phyloP scores from a whole-genome alignment of 495 filamentous ascomycete genomes.

The Cercophora scortea region DNA sequence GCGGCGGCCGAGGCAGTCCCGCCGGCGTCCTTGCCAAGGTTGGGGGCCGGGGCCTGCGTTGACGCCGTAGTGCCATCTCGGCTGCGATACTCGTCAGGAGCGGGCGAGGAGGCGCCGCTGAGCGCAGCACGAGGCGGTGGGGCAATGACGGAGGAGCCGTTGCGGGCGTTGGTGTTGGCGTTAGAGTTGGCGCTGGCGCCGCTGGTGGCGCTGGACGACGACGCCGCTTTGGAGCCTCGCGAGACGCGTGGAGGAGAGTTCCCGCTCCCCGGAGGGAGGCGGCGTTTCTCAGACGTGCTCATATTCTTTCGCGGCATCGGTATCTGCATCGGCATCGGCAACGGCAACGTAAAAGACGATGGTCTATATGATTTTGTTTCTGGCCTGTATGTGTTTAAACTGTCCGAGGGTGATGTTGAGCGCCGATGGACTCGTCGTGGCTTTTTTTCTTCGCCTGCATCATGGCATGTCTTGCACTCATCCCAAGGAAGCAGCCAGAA shows the following conservation, averaged over 20 bases:
- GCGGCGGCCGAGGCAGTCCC: conserved; percentile 6
- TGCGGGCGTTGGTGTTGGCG: background rate
- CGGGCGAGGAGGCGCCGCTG: conserved; percentile 26
- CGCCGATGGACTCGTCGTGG: too few species aligned
- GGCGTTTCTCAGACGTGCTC: conserved; percentile 27
- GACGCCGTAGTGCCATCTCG: background rate
- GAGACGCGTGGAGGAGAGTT: conserved; percentile 1
- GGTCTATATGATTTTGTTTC: too few species aligned
- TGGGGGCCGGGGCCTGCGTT: background rate
- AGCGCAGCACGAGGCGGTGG: conserved; percentile 33
- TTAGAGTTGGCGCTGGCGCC: background rate
- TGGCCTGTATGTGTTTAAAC: too few species aligned
- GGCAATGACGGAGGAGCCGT: conserved; percentile 21
- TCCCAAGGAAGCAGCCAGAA: too few species aligned
- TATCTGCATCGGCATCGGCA: too few species aligned
- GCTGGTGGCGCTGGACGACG: background rate
- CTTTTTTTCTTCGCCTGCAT: too few species aligned
- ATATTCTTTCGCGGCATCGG: conserved; percentile 11
- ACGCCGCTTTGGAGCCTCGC: background rate
- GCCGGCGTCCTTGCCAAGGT: conserved; percentile 7
- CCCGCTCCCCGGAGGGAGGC: background rate
- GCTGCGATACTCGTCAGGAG: conserved; percentile 17
- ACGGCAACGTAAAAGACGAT: too few species aligned
- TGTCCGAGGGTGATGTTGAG: too few species aligned
- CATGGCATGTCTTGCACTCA: too few species aligned